Base-by-base conservation (phyloP, 176 grass and related monocot species). In the Oryza nivara region DNA sequence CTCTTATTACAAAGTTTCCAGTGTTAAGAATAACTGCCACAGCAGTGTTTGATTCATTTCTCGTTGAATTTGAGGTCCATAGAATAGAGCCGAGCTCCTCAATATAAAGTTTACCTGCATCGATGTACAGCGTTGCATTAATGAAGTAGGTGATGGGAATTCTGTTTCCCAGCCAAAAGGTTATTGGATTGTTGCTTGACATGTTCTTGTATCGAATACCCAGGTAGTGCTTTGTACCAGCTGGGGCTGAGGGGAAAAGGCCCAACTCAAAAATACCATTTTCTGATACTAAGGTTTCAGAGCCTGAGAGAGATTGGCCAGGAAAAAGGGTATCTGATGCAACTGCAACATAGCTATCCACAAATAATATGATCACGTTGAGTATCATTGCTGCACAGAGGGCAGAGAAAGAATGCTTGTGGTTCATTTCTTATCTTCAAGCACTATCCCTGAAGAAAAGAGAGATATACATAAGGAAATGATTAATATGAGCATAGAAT, bases 221-320 rank as follows among this genome's bases (percentile, higher is more conserved):
- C 15, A 89, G 40, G 78, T 56, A 87, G 83, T 26, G 77, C 68
- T 72, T 73, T 0, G 2, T 52, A 54, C 14, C 67, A 64, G 19
- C 25, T 12, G 68, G 47, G 48, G 19, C 25, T 12, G 68, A 34
- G 48, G 84, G 72, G 83, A 82, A 88, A 72, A 88, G 73, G 10
- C 89, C 89, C 32, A 88, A 47, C 81, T 84, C 74, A 80, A 91
- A 91, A 4, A 65, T 32, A 12, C 85, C 84, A 70, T 76, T 66
- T 2, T 38, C 28, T 23, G 89, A 91, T 1, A 91, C 46, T 40
- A 91, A 76, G 15, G 52, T 88, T 79, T 84, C 75, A 11, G 43
- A 77, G 15, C 65, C 70, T 20, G 9, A 23, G 72, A 91, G 63
- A 34, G 85, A 87, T 48, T 81, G 65, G 10, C 30, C 36, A 63